Conservation (phyloP, 768 basidiomycete species). For the Boletus rubroflammeus region DNA sequence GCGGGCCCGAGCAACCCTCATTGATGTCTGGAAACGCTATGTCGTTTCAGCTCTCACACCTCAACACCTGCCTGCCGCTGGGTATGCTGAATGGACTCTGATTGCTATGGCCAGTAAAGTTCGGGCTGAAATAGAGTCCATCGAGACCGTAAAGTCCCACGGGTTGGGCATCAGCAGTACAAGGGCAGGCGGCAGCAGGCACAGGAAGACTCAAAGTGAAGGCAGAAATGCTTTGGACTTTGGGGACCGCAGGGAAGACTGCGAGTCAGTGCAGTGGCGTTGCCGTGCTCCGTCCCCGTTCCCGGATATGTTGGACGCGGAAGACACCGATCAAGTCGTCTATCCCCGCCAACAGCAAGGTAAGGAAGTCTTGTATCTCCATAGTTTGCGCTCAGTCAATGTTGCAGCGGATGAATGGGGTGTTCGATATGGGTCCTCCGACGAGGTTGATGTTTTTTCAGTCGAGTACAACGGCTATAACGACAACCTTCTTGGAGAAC, state of each 20-base stretch:
- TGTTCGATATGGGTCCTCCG: constrained; percentile 16
- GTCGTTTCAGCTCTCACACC: constrained; percentile 50
- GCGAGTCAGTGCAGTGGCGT: constrained; percentile 20
- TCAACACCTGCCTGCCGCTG: constrained; percentile 33
- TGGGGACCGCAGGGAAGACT: constrained; percentile 16
- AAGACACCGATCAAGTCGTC: constrained; percentile 25
- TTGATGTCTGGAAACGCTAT: constrained; percentile 63
- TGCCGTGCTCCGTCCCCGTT: constrained; percentile 30
- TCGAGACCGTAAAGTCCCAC: constrained; percentile 3
- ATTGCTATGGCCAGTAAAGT: constrained; percentile 20
- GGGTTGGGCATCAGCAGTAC: not conserved
- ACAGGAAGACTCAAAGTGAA: constrained; percentile 46
- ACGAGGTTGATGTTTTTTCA: constrained; percentile 21
- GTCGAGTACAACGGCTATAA: constrained; percentile 23
- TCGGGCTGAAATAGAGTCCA: constrained; percentile 18
- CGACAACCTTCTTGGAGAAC: constrained; percentile 26
- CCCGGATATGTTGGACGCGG: constrained; percentile 4
- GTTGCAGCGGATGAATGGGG: constrained; percentile 30
- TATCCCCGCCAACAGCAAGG: constrained; percentile 28
- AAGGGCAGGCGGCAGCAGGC: constrained; percentile 33
- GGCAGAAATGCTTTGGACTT: constrained; percentile 40
- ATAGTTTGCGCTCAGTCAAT: constrained; percentile 6
- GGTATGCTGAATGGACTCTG: constrained; percentile 33
- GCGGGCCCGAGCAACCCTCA: constrained; percentile 61
- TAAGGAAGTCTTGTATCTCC: constrained; percentile 1